Percentiles rank a stretch among this genome's conserved stretches.
Evolutionary conservation across 805 yeast genomes (phyloP).

Genomic region (Hanseniaspora meyeri): DNA sequence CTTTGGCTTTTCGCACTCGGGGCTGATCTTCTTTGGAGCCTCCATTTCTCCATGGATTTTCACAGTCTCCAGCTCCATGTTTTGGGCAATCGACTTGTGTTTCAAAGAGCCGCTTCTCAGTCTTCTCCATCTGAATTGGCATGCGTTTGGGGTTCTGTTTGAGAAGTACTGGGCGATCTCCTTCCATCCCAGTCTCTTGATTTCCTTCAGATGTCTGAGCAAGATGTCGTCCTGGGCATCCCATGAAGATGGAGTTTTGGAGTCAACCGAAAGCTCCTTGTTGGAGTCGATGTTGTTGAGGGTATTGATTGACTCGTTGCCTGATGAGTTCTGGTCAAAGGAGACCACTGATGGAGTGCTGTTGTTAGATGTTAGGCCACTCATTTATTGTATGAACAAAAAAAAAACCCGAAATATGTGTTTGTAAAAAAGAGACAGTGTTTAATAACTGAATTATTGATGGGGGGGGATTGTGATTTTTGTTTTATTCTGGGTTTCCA

Average conservation of each 20-base stretch:
- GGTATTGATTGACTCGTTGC: neutral
- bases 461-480: no score
- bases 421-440: no score
- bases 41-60: slow-evolving; percentile 5
- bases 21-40: neutral
- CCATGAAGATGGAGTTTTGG: slow-evolving; percentile 51
- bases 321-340: neutral
- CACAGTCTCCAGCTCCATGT: slow-evolving; percentile 12
- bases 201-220: slow-evolving; percentile 65
- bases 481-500: no score
- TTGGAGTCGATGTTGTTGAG: neutral
- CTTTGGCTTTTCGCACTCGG: neutral
- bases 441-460: no score
- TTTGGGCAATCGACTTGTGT: slow-evolving; percentile 23
- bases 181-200: slow-evolving; percentile 78
- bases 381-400: neutral
- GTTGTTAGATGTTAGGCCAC: neutral
- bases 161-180: slow-evolving; percentile 70
- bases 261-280: slow-evolving; percentile 4
- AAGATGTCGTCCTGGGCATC: slow-evolving; percentile 64
- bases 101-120: slow-evolving; percentile 36
- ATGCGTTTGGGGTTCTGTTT: slow-evolving; percentile 76
- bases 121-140: slow-evolving; percentile 83
- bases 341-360: neutral
- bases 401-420: no score